Percentiles rank a stretch among this genome's conserved stretches.
Evolutionary conservation across 148 eudicot genomes (phyloP).

Genomic region (Silene uniflora): DNA sequence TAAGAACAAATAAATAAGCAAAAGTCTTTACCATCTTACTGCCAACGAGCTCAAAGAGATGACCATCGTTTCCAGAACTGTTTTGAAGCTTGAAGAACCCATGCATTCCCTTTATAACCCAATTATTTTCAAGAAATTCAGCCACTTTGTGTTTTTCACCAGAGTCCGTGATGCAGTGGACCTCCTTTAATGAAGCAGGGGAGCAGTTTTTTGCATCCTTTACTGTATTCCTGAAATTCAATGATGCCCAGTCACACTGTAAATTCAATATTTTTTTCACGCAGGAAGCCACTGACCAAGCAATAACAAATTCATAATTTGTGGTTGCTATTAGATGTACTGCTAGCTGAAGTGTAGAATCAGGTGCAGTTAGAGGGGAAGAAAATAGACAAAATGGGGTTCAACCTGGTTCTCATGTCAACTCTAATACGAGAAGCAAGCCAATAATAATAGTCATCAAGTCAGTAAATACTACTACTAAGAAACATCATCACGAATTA

Average conservation of each 20-base stretch:
- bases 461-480: conserved; percentile 3
- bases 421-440: conserved; percentile 1
- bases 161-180: conserved; percentile 46
- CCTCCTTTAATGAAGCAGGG: conserved; percentile 39
- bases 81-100: conserved; percentile 49
- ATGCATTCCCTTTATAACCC: conserved; percentile 52
- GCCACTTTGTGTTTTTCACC: conserved; percentile 61
- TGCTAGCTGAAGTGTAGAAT: neutral
- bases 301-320: neutral
- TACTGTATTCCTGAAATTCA: conserved; percentile 42
- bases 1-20: neutral
- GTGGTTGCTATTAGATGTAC: neutral
- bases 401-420: neutral
- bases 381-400: too few species aligned
- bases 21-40: conserved; percentile 21
- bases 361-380: too few species aligned
- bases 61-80: conserved; percentile 35
- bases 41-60: conserved; percentile 67
- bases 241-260: neutral
- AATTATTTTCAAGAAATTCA: conserved; percentile 43
- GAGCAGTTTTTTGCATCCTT: conserved; percentile 33
- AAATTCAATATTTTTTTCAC: neutral
- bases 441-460: neutral
- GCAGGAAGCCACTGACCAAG: neutral
- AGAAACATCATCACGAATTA: neutral